Evolutionary conservation across 495 filamentous ascomycete species (phyloP).

Genomic region (Penicillium cosmopolitanum): DNA sequence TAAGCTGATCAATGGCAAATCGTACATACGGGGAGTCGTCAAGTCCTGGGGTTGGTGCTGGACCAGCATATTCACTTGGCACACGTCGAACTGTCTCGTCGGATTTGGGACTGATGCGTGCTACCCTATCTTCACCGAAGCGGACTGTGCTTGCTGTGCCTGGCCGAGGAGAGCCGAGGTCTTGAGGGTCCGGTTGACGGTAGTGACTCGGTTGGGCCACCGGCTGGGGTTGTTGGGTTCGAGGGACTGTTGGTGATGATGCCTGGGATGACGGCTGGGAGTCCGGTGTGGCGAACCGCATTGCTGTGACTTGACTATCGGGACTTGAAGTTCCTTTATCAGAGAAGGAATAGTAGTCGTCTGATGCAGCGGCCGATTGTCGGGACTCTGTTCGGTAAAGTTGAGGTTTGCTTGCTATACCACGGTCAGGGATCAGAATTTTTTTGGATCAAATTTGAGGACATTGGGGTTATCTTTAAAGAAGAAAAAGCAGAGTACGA

Average conservation of each 20-base stretch:
- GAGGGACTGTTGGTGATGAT: conserved; percentile 35
- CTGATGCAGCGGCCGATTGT: conserved; percentile 66
- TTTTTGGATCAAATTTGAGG: not conserved
- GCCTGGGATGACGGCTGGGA: conserved; percentile 42
- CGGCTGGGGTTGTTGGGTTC: conserved; percentile 28
- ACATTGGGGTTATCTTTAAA: not conserved
- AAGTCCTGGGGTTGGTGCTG: conserved; percentile 61
- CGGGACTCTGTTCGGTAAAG: conserved; percentile 55
- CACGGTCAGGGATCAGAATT: conserved; percentile 12
- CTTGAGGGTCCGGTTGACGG: conserved; percentile 25
- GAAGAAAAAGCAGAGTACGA: not conserved
- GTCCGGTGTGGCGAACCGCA: conserved; percentile 55
- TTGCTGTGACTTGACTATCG: conserved; percentile 51
- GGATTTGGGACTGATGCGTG: conserved; percentile 32
- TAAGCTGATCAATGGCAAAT: conserved; percentile 75
- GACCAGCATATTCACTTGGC: conserved; percentile 40
- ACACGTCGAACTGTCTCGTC: conserved; percentile 35
- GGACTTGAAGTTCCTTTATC: conserved; percentile 50
- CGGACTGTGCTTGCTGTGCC: conserved; percentile 36
- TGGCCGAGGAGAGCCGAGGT: conserved; percentile 30
- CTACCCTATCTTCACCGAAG: conserved; percentile 39
- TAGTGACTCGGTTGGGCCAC: conserved; percentile 19
- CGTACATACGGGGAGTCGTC: conserved; percentile 73
- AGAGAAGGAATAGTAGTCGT: conserved; percentile 70
- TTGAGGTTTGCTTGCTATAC: conserved; percentile 56